Evolutionary conservation across 2,329 filamentous ascomycete species (phyloP).

Genomic region (Sporothrix pseudoabietina): DNA sequence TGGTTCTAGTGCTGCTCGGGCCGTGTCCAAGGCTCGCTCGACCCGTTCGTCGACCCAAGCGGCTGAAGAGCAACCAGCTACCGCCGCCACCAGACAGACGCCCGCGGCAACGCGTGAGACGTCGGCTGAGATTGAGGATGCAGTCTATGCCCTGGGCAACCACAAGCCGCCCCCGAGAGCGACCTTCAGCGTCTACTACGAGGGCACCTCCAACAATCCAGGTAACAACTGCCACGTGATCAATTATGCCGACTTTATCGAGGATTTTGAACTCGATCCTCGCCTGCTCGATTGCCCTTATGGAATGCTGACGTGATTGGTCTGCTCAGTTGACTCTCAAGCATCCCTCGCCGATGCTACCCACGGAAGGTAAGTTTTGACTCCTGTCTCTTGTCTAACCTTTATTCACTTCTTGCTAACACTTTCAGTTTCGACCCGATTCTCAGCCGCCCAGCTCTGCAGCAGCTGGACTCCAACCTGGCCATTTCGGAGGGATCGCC

Average conservation of each 20-base stretch:
- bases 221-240: slow-evolving; percentile 22
- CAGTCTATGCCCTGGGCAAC: background rate
- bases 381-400: background rate
- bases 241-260: background rate
- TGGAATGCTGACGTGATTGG: slow-evolving; percentile 7
- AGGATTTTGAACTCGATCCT: background rate
- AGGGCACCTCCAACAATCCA: slow-evolving; percentile 11
- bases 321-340: slow-evolving; percentile 11
- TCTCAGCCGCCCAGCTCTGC: slow-evolving; percentile 29
- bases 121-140: slow-evolving; percentile 5
- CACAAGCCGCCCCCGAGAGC: background rate
- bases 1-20: background rate
- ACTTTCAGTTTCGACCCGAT: slow-evolving; percentile 29
- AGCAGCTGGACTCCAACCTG: slow-evolving; percentile 34
- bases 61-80: background rate
- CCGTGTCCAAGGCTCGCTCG: background rate
- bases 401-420: background rate
- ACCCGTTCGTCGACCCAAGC: background rate
- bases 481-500: slow-evolving; percentile 23
- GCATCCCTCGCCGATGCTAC: slow-evolving; percentile 15
- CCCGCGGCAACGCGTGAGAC: background rate
- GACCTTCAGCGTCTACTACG: slow-evolving; percentile 31
- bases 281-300: background rate
- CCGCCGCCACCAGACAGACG: background rate
- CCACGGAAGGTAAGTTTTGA: slow-evolving; percentile 30